These are phyloP conservation scores for Dictyostelium purpureum DNA, from an alignment of 78 protist genomes.

Conservation along the genomic window DNA sequence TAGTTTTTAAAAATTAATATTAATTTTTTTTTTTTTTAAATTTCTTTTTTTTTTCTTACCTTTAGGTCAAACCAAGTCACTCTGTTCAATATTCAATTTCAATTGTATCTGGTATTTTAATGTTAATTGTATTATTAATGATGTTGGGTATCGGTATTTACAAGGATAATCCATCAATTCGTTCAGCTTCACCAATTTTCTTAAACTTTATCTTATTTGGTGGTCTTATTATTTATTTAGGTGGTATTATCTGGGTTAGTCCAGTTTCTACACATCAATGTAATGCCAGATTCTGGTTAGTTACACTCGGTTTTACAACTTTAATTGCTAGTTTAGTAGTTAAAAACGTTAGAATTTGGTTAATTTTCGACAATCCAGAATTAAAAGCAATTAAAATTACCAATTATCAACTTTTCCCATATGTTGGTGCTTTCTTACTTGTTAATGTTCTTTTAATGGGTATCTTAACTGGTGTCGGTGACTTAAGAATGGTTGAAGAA, in stretches of 20 bases:
- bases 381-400: slow-evolving; percentile 20
- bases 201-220: not conserved
- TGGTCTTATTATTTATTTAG: slow-evolving; percentile 12
- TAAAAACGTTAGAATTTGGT: slow-evolving; percentile 42
- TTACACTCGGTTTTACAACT: slow-evolving; percentile 15
- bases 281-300: slow-evolving; percentile 20
- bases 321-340: slow-evolving; percentile 38
- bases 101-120: not conserved
- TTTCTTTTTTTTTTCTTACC: not conserved
- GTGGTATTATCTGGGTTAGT: slow-evolving; percentile 2
- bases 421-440: not conserved
- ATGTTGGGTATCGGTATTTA: not conserved
- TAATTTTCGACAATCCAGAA: slow-evolving; percentile 32
- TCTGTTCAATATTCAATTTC: no score
- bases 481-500: not conserved
- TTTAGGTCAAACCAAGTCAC: not conserved
- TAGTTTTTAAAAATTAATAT: not conserved
- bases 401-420: slow-evolving; percentile 22
- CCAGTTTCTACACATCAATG: not conserved
- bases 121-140: not conserved
- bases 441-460: not conserved
- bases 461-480: not conserved
- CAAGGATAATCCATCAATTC: slow-evolving; percentile 9
- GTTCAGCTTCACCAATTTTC: slow-evolving; percentile 57
- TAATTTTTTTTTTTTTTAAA: not conserved